Base-by-base conservation (phyloP, 768 basidiomycete genomes). In the Pisolithus marmoratus region DNA sequence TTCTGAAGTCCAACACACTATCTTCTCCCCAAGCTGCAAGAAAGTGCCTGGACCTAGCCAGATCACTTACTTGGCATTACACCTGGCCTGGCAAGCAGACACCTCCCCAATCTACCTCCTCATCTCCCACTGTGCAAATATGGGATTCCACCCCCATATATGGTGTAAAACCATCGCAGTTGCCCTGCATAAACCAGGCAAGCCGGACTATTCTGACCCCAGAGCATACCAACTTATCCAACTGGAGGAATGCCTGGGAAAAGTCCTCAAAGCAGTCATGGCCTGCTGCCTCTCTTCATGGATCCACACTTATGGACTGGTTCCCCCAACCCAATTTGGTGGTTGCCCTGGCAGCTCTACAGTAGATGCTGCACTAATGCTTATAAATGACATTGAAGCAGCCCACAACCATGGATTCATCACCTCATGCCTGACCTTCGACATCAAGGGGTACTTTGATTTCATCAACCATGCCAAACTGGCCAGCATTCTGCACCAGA, bases 161-260 rank as follows among this genome's bases (percentile, higher is more conserved):
- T 72, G 64, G 63, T 19, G 55, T 4, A 56, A 56, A n/a, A 60
- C 69, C 5, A 60, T 67, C 3, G 65, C 66, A 2, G 63, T 71
- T 0, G 65, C 65, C 2, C 57, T 74, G 0, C 50, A 56, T 4
- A 74, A 74, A 61, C 67, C n/a, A n/a, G n/a, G n/a, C n/a, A n/a
- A n/a, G n/a, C n/a, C n/a, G n/a, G n/a, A n/a, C 68, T 72, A 73
- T 58, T 63, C 66, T 0, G 59, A 65, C 46, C 66, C 69, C 0
- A 44, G 63, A 8, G 64, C 73, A 1, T 74, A 72, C 58, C 46
- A 64, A 0, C 67, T 66, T 0, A 72, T 73, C 24, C 61, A 59
- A 9, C 64, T 72, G 9, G 61, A 71, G 0, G 68, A 72, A 38
- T 67, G 64, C 50, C 48, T 72, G 1, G 67, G 71, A 2, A 73